phyloP scores from a whole-genome alignment of 768 basidiomycete species.

The Pleurotus citrinopileatus region DNA sequence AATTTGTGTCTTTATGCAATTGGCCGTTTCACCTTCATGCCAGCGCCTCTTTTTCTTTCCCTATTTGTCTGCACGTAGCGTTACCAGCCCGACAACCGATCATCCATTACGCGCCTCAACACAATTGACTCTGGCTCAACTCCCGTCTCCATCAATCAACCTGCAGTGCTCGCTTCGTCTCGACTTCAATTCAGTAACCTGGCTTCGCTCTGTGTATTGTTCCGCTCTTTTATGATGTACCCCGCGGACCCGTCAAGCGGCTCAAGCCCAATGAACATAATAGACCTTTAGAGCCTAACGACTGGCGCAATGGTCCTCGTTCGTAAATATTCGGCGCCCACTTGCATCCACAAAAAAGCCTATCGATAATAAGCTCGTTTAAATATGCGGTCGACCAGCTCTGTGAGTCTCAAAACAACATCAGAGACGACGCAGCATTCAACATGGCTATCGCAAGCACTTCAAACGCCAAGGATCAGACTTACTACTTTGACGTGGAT shows the following conservation, averaged over 20 bases:
- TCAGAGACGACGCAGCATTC: too few relatives aligned
- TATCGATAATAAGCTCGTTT: not conserved
- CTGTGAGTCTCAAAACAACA: not conserved
- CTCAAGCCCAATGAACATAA: not conserved
- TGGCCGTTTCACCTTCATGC: too few relatives aligned
- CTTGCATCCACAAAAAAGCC: conserved; percentile 4
- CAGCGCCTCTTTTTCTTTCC: too few relatives aligned
- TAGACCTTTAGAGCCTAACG: not conserved
- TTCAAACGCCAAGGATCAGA: not conserved
- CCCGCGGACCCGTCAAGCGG: not conserved
- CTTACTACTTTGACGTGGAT: conserved; percentile 12
- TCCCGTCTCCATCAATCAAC: too few relatives aligned
- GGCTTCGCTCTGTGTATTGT: not conserved
- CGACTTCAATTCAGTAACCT: not conserved
- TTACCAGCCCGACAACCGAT: too few relatives aligned
- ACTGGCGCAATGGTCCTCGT: not conserved
- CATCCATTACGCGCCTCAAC: too few relatives aligned
- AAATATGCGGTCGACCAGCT: not conserved
- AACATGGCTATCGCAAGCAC: not conserved
- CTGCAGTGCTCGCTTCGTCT: not conserved
- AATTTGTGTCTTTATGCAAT: too few relatives aligned
- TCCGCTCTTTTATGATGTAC: not conserved
- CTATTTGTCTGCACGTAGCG: too few relatives aligned
- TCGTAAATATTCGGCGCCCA: not conserved
- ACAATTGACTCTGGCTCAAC: too few relatives aligned